Evolutionary conservation across 2,329 filamentous ascomycete species (phyloP).

Genomic region (Trichocomaceae sp.): DNA sequence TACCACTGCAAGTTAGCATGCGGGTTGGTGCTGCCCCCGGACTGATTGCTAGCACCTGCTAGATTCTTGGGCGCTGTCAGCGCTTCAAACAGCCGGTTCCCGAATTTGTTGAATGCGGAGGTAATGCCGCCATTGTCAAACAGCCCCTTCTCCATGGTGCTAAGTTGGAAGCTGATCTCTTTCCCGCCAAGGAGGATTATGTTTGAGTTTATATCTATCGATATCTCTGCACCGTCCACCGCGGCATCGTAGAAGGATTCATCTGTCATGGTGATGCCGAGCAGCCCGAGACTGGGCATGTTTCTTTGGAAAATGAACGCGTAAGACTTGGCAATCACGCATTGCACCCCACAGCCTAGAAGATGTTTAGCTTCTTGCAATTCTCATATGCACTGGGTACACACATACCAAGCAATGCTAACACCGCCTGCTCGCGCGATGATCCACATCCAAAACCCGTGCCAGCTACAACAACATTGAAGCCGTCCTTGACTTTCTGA

Average conservation of each 20-base stretch:
- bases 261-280: constrained; percentile 39
- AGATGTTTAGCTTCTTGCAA: neutral
- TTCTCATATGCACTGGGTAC: neutral
- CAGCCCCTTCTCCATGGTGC: constrained; percentile 35
- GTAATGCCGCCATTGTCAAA: constrained; percentile 33
- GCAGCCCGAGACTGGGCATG: constrained; percentile 40
- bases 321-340: constrained; percentile 42
- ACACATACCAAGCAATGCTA: constrained; percentile 30
- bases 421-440: constrained; percentile 41
- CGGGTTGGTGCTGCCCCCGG: neutral
- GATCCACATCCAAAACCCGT: constrained; percentile 44
- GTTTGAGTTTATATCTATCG: constrained; percentile 27
- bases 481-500: constrained; percentile 28
- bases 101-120: constrained; percentile 36
- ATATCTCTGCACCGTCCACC: constrained; percentile 30
- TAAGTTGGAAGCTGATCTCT: constrained; percentile 32
- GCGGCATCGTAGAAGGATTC: constrained; percentile 34
- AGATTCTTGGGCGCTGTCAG: constrained; percentile 16
- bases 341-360: constrained; percentile 30
- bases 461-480: constrained; percentile 41
- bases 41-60: neutral
- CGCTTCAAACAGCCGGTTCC: constrained; percentile 28
- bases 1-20: constrained; percentile 9
- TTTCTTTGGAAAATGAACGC: constrained; percentile 45
- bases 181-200: constrained; percentile 19